A percentile compares a stretch with the other conserved stretches of the same genome.
These are phyloP conservation scores for Funneliformis caledonium DNA, from an alignment of 371 early-diverging fungal genomes.

Conservation along the genomic window DNA sequence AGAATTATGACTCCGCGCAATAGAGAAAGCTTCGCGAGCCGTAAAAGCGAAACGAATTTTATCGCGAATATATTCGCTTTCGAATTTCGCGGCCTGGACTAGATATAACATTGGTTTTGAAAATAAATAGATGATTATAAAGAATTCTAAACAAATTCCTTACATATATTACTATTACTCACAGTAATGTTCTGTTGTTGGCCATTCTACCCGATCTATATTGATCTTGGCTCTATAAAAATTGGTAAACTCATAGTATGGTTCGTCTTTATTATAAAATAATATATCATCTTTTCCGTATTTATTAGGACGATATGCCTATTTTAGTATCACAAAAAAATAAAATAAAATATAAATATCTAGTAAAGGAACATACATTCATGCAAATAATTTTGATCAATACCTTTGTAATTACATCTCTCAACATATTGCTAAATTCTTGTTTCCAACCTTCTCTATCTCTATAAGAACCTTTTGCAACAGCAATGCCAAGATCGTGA, in stretches of 20 bases:
- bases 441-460: too few species aligned
- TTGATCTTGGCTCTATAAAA: background rate
- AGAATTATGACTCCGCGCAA: conserved; percentile 17
- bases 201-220: conserved; percentile 21
- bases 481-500: background rate
- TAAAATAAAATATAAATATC: too few species aligned
- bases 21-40: conserved; percentile 34
- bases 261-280: conserved; percentile 38
- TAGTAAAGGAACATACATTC: too few species aligned
- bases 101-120: background rate
- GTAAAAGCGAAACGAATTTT: conserved; percentile 4
- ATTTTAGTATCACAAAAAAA: too few species aligned
- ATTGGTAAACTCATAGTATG: conserved; percentile 41
- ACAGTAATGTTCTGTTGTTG: conserved; percentile 39
- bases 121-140: too few species aligned
- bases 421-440: too few species aligned
- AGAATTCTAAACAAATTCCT: background rate
- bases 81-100: conserved; percentile 40
- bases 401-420: too few species aligned
- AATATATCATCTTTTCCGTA: background rate
- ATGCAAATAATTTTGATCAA: too few species aligned
- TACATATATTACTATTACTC: background rate
- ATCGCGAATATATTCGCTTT: background rate
- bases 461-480: too few species aligned
- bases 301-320: too few species aligned